Base-by-base conservation (phyloP, 345 rosid genomes). In the Sonneratia alba region DNA sequence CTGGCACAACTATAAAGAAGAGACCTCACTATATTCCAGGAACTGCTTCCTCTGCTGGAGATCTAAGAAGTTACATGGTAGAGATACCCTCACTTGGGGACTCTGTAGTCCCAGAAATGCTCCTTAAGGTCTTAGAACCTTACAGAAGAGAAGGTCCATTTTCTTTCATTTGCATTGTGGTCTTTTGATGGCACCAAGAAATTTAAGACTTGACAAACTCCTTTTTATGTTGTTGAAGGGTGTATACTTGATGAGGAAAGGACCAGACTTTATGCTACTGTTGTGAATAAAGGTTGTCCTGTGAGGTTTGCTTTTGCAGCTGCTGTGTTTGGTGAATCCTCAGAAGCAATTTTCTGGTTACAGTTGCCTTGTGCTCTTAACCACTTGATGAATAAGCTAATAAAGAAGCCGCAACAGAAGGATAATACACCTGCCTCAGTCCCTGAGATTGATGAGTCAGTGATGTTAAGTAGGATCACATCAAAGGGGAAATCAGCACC, bases 261-360 rank as follows among this genome's bases (percentile, higher is more conserved):
- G 74, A 93, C 89, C 49, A 87, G 88, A 81, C 73, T 94, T 47
- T 94, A 94, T 78, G 93, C 97, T 79, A 83, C 90, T 61, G 76
- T 92, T 53, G 92, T 90, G 72, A 83, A 83, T 68, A 91, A 87
- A 85, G 97, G 98, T 72, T 88, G 72, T 80, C 84, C 90, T 21
- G 90, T 84, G 69, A 88, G 95, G 84, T 92, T 90, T 87, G 93
- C 98, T 53, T 89, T 94, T 77, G 96, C 97, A n/a, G 97, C 98
- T 79, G 93, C 97, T 71, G 78, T 89, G 78, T 94, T 88, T 83
- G 97, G 97, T 74, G 98, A 94, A 83, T 84, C 83, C 62, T 78
- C 89, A 24, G 97, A 94, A 82, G 92, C 97, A 74, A 83, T 90
- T 77, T 94, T 94, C 87, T 94, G 98, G 98, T 79, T 94, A 84